A percentile compares a stretch with the other conserved stretches of the same genome.
Evolutionary conservation across 768 basidiomycete species (phyloP).

Genomic region (Suillus placidus): DNA sequence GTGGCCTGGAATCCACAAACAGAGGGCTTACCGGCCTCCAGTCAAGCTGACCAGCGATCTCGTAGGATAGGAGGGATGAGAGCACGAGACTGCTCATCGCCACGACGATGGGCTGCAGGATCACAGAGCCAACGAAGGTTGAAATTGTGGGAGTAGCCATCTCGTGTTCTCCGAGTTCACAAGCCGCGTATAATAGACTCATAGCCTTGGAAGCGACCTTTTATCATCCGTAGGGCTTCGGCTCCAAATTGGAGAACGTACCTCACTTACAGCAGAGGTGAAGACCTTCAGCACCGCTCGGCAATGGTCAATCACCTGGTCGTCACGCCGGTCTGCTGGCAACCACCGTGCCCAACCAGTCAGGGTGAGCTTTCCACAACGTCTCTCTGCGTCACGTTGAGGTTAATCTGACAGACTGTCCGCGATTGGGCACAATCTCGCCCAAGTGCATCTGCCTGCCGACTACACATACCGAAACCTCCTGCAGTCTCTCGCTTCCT

Average conservation of each 20-base stretch:
- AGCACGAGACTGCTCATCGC: not conserved
- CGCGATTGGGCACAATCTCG: not conserved
- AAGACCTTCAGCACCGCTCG: not conserved
- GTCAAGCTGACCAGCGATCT: not conserved
- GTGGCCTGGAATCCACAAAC: not conserved
- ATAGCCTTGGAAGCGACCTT: not conserved
- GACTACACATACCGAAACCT: not conserved
- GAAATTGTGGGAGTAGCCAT: not conserved
- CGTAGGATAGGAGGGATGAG: not conserved
- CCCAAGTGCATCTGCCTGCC: not conserved
- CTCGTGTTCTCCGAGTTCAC: not conserved
- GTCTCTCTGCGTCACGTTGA: not conserved
- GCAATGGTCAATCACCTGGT: not conserved
- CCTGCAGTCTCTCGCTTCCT: not conserved
- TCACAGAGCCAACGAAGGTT: not conserved
- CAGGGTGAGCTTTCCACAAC: not conserved
- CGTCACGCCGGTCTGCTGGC: not conserved
- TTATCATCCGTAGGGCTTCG: not conserved
- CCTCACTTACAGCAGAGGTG: not conserved
- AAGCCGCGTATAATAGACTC: not conserved
- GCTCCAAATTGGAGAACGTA: not conserved
- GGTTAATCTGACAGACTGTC: not conserved
- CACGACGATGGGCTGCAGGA: not conserved
- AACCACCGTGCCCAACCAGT: not conserved
- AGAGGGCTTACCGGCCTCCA: constrained; percentile 1